phyloP scores from a whole-genome alignment of 2,329 filamentous ascomycete species.

The Phaeosphaeriaceae sp. region DNA sequence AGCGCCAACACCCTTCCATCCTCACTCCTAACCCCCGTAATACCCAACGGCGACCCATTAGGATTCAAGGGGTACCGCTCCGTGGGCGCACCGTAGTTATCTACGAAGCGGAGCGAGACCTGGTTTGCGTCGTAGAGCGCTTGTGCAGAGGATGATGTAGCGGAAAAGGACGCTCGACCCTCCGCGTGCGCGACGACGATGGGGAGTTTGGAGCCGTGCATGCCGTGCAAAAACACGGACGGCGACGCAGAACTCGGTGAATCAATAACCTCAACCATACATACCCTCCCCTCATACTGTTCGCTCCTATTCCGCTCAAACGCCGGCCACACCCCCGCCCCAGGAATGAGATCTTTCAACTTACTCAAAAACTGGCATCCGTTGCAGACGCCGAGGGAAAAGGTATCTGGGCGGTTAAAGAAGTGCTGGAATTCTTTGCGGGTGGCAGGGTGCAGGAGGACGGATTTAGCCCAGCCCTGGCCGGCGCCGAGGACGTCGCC shows the following conservation, averaged over 20 bases:
- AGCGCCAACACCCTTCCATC: slow-evolving; percentile 84
- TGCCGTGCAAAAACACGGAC: slow-evolving; percentile 89
- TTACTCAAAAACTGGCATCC: slow-evolving; percentile 94
- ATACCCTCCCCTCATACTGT: slow-evolving; percentile 88
- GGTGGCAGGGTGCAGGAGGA: slow-evolving; percentile 79
- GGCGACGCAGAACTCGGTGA: slow-evolving; percentile 52
- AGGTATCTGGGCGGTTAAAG: slow-evolving; percentile 88
- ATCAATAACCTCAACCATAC: slow-evolving; percentile 81
- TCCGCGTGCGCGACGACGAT: slow-evolving; percentile 92
- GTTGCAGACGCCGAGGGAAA: slow-evolving; percentile 93
- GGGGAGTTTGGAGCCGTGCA: slow-evolving; percentile 80
- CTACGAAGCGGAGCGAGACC: slow-evolving; percentile 81
- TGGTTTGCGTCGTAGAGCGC: slow-evolving; percentile 69
- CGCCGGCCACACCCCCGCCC: slow-evolving; percentile 79
- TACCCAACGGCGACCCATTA: slow-evolving; percentile 81
- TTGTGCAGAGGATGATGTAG: slow-evolving; percentile 52
- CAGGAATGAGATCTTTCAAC: slow-evolving; percentile 82
- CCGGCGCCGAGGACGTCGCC: slow-evolving; percentile 93
- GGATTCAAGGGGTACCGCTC: slow-evolving; percentile 88
- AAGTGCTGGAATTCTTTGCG: slow-evolving; percentile 81
- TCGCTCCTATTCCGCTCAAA: slow-evolving; percentile 85
- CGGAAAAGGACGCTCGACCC: slow-evolving; percentile 70
- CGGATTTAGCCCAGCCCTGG: slow-evolving; percentile 93
- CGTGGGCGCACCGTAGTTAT: slow-evolving; percentile 78
- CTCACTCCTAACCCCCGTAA: slow-evolving; percentile 77